Percentiles rank a stretch among this genome's conserved stretches.
These are phyloP conservation scores for Emmonsiellopsis sp. DNA, from an alignment of 2,329 filamentous ascomycete species.

Conservation along the genomic window DNA sequence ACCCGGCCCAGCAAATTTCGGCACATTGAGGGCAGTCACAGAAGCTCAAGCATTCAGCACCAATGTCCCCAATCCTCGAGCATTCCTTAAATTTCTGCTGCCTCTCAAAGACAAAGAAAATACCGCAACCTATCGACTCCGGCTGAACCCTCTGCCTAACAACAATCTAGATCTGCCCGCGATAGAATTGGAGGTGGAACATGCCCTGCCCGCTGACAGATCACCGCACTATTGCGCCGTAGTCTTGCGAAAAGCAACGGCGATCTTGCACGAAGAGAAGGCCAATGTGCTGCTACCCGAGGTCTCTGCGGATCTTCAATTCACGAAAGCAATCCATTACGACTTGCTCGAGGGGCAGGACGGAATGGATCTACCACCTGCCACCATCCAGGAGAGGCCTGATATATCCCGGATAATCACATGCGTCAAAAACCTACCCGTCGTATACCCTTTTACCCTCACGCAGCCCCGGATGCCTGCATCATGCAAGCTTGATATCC, in stretches of 20 bases:
- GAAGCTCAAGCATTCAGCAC: conserved; percentile 23
- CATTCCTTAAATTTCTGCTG: conserved; percentile 22
- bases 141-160: conserved; percentile 22
- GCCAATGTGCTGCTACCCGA: conserved; percentile 33
- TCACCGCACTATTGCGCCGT: conserved; percentile 1
- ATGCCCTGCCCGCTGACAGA: conserved; percentile 3
- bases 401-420: conserved; percentile 15
- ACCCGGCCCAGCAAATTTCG: conserved; percentile 17
- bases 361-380: conserved; percentile 1
- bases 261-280: conserved; percentile 20
- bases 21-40: conserved; percentile 21
- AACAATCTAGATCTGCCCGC: conserved; percentile 18
- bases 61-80: conserved; percentile 23
- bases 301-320: conserved; percentile 28
- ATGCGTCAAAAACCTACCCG: conserved; percentile 15
- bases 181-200: conserved; percentile 24
- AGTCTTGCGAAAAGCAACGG: conserved; percentile 20
- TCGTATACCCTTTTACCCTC: conserved; percentile 4
- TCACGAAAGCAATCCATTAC: conserved; percentile 23
- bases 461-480: conserved; percentile 17
- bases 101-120: conserved; percentile 10
- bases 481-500: conserved; percentile 23
- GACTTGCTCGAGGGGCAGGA: conserved; percentile 16
- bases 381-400: conserved; percentile 2
- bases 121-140: conserved; percentile 19